Base-by-base conservation (phyloP, 169 alveolate species). In the Theileria equi region DNA sequence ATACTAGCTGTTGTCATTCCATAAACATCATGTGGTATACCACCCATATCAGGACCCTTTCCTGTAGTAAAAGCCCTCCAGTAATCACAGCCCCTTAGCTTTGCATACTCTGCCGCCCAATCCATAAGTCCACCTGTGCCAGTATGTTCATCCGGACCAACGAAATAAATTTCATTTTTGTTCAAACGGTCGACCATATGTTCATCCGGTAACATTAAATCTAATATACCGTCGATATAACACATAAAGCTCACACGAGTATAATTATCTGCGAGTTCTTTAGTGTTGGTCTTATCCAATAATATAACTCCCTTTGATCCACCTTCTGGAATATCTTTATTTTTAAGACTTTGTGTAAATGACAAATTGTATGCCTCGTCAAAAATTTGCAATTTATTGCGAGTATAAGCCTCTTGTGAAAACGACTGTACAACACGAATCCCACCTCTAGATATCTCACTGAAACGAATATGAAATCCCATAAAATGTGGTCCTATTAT, bases 31-130 rank as follows among this genome's bases (percentile, higher is more conserved):
- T 91, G 96, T 0, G 96, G 96, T 10, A 91, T 90, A 38, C 96
- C 96, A 13, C 96, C 96, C 70, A 86, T 69, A 49, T 69, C 73
- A 19, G 89, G 88, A 26, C 68, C 74, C 58, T 91, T 91, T 11
- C 96, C 96, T 0, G 96, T 91, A 8, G 96, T 89, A 80, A 91
- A 79, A 19, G 93, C 83, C 67, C 88, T 81, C 94, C 94, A 89
- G 71, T 57, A 86, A 40, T 29, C 48, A 58, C 61, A 76, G 3
- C 86, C 88, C 44, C 92, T 77, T 31, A 59, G 66, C 43, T 74
- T 77, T 31, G 94, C 94, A 13, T 81, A 81, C 62, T 68, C 50
- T 36, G 91, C 82, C 13, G 93, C 94, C 94, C 93, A 88, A 78
- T 90, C 94, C 93, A 88, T 84, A 31, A 90, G 59, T 11, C 90